These are phyloP conservation scores for Chalciporus piperatus DNA, from an alignment of 768 basidiomycete genomes.

Conservation along the genomic window DNA sequence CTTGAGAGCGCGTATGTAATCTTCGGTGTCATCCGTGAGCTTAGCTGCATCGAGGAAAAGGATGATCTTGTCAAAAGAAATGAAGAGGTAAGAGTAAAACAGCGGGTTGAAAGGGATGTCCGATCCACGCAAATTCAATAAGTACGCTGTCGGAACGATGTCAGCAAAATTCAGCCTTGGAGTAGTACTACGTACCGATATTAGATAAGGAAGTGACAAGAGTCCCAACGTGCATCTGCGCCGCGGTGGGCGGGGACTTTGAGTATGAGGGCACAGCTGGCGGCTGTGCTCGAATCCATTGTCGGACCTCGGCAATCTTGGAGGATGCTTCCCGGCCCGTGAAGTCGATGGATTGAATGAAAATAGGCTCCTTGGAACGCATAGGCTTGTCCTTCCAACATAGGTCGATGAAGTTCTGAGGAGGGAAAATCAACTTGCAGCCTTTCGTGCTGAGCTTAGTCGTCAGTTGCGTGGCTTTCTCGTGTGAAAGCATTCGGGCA, in stretches of 20 bases:
- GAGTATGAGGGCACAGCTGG: slow-evolving; percentile 61
- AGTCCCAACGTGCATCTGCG: slow-evolving; percentile 66
- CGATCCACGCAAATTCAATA: slow-evolving; percentile 84
- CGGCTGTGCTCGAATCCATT: slow-evolving; percentile 64
- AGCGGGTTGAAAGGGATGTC: slow-evolving; percentile 93
- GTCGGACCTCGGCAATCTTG: slow-evolving; percentile 69
- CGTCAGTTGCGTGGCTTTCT: slow-evolving; percentile 61
- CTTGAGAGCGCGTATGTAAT: slow-evolving; percentile 56
- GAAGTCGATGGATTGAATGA: slow-evolving; percentile 68
- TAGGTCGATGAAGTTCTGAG: slow-evolving; percentile 81
- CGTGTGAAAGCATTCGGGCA: slow-evolving; percentile 77
- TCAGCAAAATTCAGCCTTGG: not conserved
- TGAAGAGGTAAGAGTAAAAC: slow-evolving; percentile 83
- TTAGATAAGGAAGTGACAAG: slow-evolving; percentile 66
- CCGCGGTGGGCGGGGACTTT: slow-evolving; percentile 54
- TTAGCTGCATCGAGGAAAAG: slow-evolving; percentile 77
- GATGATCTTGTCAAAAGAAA: slow-evolving; percentile 58
- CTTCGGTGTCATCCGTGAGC: slow-evolving; percentile 52
- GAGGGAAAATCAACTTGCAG: slow-evolving; percentile 74
- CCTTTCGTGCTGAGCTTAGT: slow-evolving; percentile 48
- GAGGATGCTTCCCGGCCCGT: slow-evolving; percentile 60
- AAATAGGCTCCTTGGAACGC: slow-evolving; percentile 63
- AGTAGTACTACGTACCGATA: slow-evolving; percentile 49
- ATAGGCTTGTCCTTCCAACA: slow-evolving; percentile 77
- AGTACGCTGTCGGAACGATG: slow-evolving; percentile 55